Percentiles rank a stretch among this genome's conserved stretches.
Evolutionary conservation across 2,329 filamentous ascomycete species (phyloP).

Genomic region (Myriosclerotinia scirpicola): DNA sequence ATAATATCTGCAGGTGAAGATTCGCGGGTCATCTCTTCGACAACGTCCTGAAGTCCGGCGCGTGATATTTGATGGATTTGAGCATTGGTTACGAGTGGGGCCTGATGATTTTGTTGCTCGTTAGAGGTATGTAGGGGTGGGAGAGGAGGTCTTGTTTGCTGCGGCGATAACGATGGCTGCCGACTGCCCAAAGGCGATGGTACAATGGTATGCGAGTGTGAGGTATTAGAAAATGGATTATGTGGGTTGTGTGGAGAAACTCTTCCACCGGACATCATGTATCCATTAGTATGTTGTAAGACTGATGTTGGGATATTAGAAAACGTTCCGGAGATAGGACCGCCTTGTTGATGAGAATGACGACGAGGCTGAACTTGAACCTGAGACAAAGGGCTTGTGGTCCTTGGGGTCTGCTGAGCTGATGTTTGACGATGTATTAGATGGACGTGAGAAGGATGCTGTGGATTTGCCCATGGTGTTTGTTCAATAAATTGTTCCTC

Average conservation of each 20-base stretch:
- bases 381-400: constrained; percentile 42
- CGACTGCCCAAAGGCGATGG: constrained; percentile 40
- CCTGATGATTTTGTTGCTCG: constrained; percentile 28
- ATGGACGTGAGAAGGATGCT: constrained; percentile 65
- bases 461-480: constrained; percentile 89
- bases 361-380: constrained; percentile 41
- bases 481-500: constrained; percentile 87
- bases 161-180: constrained; percentile 39
- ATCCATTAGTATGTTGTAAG: constrained; percentile 35
- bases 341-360: constrained; percentile 41
- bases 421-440: constrained; percentile 45
- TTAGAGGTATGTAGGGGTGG: constrained; percentile 23
- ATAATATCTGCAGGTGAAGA: constrained; percentile 24
- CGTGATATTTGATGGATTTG: constrained; percentile 31
- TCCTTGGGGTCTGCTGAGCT: constrained; percentile 42
- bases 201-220: constrained; percentile 36
- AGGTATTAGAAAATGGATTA: constrained; percentile 38
- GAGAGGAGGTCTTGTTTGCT: constrained; percentile 33
- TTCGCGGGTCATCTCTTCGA: constrained; percentile 29
- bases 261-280: constrained; percentile 32
- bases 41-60: constrained; percentile 27
- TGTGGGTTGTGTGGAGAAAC: constrained; percentile 40
- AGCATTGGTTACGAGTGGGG: constrained; percentile 5
- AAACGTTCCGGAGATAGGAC: constrained; percentile 41
- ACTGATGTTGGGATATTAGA: constrained; percentile 33